phyloP scores from a whole-genome alignment of 2,329 filamentous ascomycete species.

The Cordyceps javanica region DNA sequence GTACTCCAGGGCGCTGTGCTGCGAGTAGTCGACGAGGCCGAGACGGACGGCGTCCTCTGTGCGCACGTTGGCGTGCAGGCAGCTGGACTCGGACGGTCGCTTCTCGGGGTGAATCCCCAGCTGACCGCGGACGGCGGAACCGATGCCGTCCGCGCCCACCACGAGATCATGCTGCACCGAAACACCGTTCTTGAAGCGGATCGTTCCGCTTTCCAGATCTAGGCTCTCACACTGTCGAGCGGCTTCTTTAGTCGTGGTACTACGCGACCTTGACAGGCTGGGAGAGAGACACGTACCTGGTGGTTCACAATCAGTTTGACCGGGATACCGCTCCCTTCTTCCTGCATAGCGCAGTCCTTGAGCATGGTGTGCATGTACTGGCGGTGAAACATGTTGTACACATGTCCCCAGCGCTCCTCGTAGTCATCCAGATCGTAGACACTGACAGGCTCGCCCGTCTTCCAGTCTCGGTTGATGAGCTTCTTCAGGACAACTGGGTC shows the following conservation, averaged over 20 bases:
- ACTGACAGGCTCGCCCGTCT: conserved; percentile 59
- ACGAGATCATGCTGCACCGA: conserved; percentile 51
- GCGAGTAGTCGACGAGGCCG: conserved; percentile 57
- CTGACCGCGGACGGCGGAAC: conserved; percentile 55
- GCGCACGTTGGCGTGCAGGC: conserved; percentile 58
- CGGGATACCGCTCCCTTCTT: conserved; percentile 46
- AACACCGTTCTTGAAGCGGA: conserved; percentile 48
- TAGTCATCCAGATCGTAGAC: conserved; percentile 61
- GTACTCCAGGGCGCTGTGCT: conserved; percentile 58
- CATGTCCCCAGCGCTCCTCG: conserved; percentile 56
- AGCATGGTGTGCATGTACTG: conserved; percentile 65
- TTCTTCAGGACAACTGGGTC: conserved; percentile 59
- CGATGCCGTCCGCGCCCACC: conserved; percentile 61
- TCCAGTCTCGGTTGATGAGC: conserved; percentile 65
- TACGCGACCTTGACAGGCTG: background rate
- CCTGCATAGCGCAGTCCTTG: conserved; percentile 50
- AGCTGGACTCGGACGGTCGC: conserved; percentile 53
- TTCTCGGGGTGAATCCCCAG: conserved; percentile 58
- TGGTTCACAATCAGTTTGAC: conserved; percentile 52
- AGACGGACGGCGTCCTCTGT: conserved; percentile 54
- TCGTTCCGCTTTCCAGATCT: conserved; percentile 41
- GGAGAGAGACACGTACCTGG: conserved; percentile 26
- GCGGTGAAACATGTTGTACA: conserved; percentile 65
- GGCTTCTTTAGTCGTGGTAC: background rate
- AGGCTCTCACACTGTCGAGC: conserved; percentile 39